Evolutionary conservation across 805 yeast species (phyloP).

Genomic region (Lachancea meyersii): DNA sequence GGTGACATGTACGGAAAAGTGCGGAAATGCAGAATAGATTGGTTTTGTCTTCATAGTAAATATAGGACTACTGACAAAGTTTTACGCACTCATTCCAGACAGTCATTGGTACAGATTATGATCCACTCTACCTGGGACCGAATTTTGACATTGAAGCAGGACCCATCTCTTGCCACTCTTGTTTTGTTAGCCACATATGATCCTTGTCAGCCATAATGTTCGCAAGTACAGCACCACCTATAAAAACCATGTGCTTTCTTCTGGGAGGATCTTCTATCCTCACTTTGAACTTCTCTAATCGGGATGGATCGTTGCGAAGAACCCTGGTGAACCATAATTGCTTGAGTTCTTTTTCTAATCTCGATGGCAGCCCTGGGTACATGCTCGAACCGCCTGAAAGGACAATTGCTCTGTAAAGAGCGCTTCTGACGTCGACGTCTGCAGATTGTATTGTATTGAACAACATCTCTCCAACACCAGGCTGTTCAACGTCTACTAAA

Average conservation of each 20-base stretch:
- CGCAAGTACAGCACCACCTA: conserved; percentile 97
- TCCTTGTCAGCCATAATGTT: conserved; percentile 97
- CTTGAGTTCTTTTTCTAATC: conserved; percentile 91
- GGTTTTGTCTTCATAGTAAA: too few relatives aligned
- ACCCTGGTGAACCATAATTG: conserved; percentile 93
- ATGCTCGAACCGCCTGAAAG: conserved; percentile 96
- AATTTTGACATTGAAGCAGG: conserved; percentile 75
- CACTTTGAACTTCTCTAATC: conserved; percentile 88
- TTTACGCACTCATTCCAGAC: too few relatives aligned
- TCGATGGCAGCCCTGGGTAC: conserved; percentile 97
- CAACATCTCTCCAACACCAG: conserved; percentile 89
- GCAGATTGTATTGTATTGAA: conserved; percentile 93
- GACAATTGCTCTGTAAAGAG: conserved; percentile 86
- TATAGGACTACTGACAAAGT: too few relatives aligned
- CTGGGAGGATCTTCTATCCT: conserved; percentile 98
- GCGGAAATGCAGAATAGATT: too few relatives aligned
- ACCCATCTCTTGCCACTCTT: conserved; percentile 98
- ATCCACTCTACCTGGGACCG: conserved; percentile 67
- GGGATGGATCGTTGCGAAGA: conserved; percentile 75
- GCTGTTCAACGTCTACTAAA: conserved; percentile 91
- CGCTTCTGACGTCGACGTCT: conserved; percentile 85
- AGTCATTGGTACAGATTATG: too few relatives aligned
- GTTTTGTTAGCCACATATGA: conserved; percentile 94
- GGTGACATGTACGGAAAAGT: too few relatives aligned
- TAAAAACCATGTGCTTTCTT: conserved; percentile 97